These are phyloP conservation scores for Hemileccinum hortonii DNA, from an alignment of 1,284 basidiomycete genomes.

Conservation along the genomic window DNA sequence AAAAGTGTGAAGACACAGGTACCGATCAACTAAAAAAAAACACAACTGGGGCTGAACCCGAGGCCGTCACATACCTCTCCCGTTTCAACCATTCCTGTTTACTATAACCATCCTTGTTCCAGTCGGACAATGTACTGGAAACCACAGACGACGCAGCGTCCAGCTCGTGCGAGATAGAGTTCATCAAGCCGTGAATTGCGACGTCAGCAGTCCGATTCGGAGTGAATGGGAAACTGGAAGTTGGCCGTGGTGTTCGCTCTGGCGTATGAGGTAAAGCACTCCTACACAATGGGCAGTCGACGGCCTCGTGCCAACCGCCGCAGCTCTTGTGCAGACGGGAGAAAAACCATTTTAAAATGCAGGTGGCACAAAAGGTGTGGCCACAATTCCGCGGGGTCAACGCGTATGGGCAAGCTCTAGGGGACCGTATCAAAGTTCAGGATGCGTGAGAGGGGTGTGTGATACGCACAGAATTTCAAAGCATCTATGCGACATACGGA, in stretches of 20 bases:
- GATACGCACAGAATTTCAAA: slow-evolving; percentile 42
- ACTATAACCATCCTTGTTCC: slow-evolving; percentile 47
- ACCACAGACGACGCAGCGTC: neutral
- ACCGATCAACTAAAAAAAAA: slow-evolving; percentile 11
- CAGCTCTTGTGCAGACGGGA: slow-evolving; percentile 58
- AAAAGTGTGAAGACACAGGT: slow-evolving; percentile 2
- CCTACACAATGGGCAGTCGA: slow-evolving; percentile 67
- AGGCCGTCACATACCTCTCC: slow-evolving; percentile 41
- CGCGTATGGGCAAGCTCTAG: slow-evolving; percentile 57
- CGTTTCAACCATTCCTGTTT: slow-evolving; percentile 53
- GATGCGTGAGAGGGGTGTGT: slow-evolving; percentile 6
- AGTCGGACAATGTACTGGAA: slow-evolving; percentile 36
- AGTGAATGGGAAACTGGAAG: slow-evolving; percentile 57
- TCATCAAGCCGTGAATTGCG: slow-evolving; percentile 48
- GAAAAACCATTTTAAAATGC: slow-evolving; percentile 67
- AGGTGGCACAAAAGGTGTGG: slow-evolving; percentile 64
- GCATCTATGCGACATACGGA: slow-evolving; percentile 30
- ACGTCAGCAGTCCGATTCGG: slow-evolving; percentile 57
- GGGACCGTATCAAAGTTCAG: slow-evolving; percentile 19
- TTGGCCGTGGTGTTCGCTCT: slow-evolving; percentile 47
- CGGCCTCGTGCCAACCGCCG: slow-evolving; percentile 62
- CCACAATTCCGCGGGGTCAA: slow-evolving; percentile 57
- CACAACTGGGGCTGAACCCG: neutral
- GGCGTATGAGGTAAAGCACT: slow-evolving; percentile 49
- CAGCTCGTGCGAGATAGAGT: slow-evolving; percentile 36